Evolutionary conservation across 148 eudicot genomes (phyloP).

Genomic region (Silene latifolia): DNA sequence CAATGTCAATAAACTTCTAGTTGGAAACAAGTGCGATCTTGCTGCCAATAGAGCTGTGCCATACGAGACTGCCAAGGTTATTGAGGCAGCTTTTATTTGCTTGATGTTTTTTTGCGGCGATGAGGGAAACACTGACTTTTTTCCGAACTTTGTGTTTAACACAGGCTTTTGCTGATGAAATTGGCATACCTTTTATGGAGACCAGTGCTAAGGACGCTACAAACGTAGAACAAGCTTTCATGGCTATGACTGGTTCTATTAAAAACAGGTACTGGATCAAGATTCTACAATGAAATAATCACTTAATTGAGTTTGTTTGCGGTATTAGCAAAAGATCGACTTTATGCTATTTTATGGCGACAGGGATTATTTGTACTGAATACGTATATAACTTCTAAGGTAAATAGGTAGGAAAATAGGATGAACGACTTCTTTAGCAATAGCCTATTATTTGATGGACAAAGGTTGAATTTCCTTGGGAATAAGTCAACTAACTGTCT

Average conservation of each 20-base stretch:
- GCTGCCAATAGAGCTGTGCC: slow-evolving; percentile 62
- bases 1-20: slow-evolving; percentile 70
- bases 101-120: background rate
- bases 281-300: background rate
- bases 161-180: slow-evolving; percentile 75
- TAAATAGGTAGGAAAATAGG: too few species aligned
- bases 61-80: slow-evolving; percentile 60
- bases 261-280: slow-evolving; percentile 44
- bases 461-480: too few species aligned
- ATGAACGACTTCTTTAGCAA: too few species aligned
- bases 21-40: slow-evolving; percentile 75
- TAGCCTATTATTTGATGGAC: too few species aligned
- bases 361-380: background rate
- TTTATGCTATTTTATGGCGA: background rate
- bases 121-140: slow-evolving; percentile 7
- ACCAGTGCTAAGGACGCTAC: slow-evolving; percentile 76
- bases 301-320: background rate
- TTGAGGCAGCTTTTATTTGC: background rate
- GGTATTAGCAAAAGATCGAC: background rate
- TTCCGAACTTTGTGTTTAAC: background rate
- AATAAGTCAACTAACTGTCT: too few species aligned
- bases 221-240: slow-evolving; percentile 74
- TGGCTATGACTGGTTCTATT: slow-evolving; percentile 77
- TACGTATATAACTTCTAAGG: too few species aligned
- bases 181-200: slow-evolving; percentile 79